A percentile compares a stretch with the other conserved stretches of the same genome.
phyloP scores from a whole-genome alignment of 208 protist species.

The Leishmania arabica region DNA sequence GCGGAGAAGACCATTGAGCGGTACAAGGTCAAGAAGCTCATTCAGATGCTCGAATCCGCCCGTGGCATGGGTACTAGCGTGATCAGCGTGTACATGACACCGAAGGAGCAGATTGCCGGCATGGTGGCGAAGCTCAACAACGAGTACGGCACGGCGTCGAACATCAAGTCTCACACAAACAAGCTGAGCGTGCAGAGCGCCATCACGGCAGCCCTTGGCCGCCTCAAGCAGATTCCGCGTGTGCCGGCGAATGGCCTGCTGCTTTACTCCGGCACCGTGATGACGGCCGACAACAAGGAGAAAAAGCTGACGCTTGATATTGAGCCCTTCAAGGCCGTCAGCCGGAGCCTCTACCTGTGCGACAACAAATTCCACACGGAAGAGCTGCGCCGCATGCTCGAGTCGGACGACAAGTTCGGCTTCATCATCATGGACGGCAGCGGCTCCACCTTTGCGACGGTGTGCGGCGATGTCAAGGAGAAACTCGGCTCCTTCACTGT shows the following conservation, averaged over 20 bases:
- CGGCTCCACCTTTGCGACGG: constrained; percentile 97
- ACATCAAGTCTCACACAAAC: constrained; percentile 99
- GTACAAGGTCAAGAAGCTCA: constrained; percentile 99
- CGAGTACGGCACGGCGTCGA: constrained; percentile 99
- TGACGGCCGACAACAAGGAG: constrained; percentile 99
- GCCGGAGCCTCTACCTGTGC: constrained; percentile 98
- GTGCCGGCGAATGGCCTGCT: constrained; percentile 98
- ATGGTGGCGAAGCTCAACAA: constrained; percentile 99
- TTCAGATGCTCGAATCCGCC: constrained; percentile 97
- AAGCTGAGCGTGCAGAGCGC: constrained; percentile 91
- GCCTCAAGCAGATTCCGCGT: constrained; percentile 93
- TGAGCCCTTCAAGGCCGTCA: constrained; percentile 99
- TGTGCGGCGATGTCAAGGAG: constrained; percentile 97
- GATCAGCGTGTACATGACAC: constrained; percentile 99
- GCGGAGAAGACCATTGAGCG: constrained; percentile 96
- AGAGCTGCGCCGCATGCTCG: constrained; percentile 97
- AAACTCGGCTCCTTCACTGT: constrained; percentile 99
- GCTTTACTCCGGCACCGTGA: constrained; percentile 99
- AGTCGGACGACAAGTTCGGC: constrained; percentile 99
- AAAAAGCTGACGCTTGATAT: constrained; percentile 99
- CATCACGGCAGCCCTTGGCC: constrained; percentile 88
- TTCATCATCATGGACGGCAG: constrained; percentile 99
- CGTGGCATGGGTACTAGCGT: constrained; percentile 99
- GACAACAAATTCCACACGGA: constrained; percentile 99
- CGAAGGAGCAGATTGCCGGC: constrained; percentile 97